Base-by-base conservation (phyloP, 495 filamentous ascomycete genomes). In the Penicillium antarcticum region DNA sequence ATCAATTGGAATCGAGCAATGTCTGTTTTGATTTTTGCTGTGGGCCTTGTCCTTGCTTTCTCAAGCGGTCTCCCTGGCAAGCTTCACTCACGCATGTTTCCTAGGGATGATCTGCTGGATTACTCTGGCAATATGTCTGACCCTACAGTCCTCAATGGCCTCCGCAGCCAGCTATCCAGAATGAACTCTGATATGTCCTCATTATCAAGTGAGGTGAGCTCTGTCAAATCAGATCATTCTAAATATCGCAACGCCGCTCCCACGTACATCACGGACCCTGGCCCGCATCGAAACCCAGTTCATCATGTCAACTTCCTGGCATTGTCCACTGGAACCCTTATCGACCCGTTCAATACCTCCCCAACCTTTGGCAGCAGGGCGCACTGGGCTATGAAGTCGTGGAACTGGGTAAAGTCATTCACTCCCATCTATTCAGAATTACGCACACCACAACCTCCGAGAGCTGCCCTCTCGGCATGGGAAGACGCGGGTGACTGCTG, bases 401-500 rank as follows among this genome's bases (percentile, higher is more conserved):
- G 52, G 2, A 24, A 48, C 18, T 39, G 26, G 26, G 18, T 51
- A 2, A 23, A 42, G 37, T 24, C 43, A 26, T 42, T n/a, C 26
- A 29, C 26, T 29, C 26, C 26, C 5, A 10, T 29, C 26, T 10
- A 29, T 9, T 2, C 26, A 29, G 26, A 29, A 29, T 10, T 45
- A 1, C 58, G 49, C 7, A 24, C 19, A 26, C 53, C 56, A 12
- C 58, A 59, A 16, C 55, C 57, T 1, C 66, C 71, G 1, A 36
- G 61, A 2, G 51, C 65, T 18, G 75, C 73, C 14, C 57, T 77
- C 13, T 41, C 47, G 3, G 47, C 66, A 1, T 78, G 76, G 76
- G 53, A 71, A 11, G 76, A 78, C 19, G 48, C 63, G 5, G 72
- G 70, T n/a, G 76, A 80, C 26, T 72, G 73, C 51, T 80, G 73